These are phyloP conservation scores for Nematodospora anomalae DNA, from an alignment of 1,139 yeast genomes.

Conservation along the genomic window DNA sequence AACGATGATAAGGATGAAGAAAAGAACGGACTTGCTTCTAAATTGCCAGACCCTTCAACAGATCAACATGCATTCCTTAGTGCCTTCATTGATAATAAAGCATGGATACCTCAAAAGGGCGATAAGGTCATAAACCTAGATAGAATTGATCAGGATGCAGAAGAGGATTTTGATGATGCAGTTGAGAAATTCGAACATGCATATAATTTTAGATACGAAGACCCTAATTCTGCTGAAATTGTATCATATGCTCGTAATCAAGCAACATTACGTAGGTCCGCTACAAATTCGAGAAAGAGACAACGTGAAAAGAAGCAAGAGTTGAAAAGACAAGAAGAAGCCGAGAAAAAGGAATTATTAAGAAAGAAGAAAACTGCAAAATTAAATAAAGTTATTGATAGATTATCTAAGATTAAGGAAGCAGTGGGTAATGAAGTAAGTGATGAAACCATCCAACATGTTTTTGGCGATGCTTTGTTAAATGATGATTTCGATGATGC, in stretches of 20 bases:
- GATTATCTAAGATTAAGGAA: slow-evolving; percentile 72
- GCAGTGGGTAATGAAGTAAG: slow-evolving; percentile 80
- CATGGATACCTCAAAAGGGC: slow-evolving; percentile 78
- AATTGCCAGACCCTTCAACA: slow-evolving; percentile 67
- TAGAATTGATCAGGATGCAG: slow-evolving; percentile 61
- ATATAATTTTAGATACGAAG: slow-evolving; percentile 93
- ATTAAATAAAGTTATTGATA: slow-evolving; percentile 73
- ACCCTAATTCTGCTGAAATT: slow-evolving; percentile 86
- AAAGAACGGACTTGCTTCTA: slow-evolving; percentile 12
- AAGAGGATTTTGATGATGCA: slow-evolving; percentile 87
- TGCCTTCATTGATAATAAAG: slow-evolving; percentile 72
- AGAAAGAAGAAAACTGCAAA: slow-evolving; percentile 75
- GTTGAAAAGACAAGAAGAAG: slow-evolving; percentile 50
- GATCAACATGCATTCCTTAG: slow-evolving; percentile 69
- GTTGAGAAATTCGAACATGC: slow-evolving; percentile 91
- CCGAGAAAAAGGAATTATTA: slow-evolving; percentile 59
- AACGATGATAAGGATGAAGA: slow-evolving; percentile 12
- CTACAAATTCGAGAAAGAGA: slow-evolving; percentile 72
- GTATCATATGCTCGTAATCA: slow-evolving; percentile 96
- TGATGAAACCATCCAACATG: slow-evolving; percentile 59
- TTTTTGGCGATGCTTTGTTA: slow-evolving; percentile 71
- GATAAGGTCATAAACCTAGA: slow-evolving; percentile 59
- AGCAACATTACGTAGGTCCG: slow-evolving; percentile 84
- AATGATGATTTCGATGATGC: slow-evolving; percentile 88
- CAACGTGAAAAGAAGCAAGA: slow-evolving; percentile 74